A percentile compares a stretch with the other conserved stretches of the same genome.
These are phyloP conservation scores for Cyberlindnera americana DNA, from an alignment of 805 yeast genomes.

Conservation along the genomic window DNA sequence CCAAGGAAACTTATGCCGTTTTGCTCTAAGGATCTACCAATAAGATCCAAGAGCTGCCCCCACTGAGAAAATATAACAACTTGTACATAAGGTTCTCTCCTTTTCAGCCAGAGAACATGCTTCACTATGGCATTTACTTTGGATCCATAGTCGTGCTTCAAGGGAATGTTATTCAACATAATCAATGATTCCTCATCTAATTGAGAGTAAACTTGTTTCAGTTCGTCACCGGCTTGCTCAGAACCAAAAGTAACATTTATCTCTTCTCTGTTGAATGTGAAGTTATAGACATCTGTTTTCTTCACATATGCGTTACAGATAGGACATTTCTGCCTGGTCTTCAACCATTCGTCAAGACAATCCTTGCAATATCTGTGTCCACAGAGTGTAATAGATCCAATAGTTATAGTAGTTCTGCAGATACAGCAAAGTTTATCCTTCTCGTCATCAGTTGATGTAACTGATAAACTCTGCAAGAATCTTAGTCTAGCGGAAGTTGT, in stretches of 20 bases:
- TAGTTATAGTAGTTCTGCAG: conserved; percentile 64
- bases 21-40: conserved; percentile 61
- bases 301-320: conserved; percentile 62
- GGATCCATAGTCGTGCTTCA: conserved; percentile 65
- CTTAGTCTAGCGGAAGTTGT: conserved; percentile 32
- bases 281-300: conserved; percentile 57
- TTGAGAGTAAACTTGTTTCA: conserved; percentile 29
- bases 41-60: conserved; percentile 64
- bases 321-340: conserved; percentile 62
- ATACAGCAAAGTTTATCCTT: conserved; percentile 59
- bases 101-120: conserved; percentile 62
- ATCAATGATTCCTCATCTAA: conserved; percentile 39
- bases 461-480: conserved; percentile 36
- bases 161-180: conserved; percentile 41
- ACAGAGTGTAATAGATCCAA: conserved; percentile 83
- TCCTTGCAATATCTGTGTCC: conserved; percentile 89
- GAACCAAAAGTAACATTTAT: conserved; percentile 45
- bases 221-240: conserved; percentile 12
- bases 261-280: conserved; percentile 55
- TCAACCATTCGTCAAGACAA: conserved; percentile 76
- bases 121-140: conserved; percentile 81
- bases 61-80: conserved; percentile 89
- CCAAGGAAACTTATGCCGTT: conserved; percentile 58
- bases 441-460: conserved; percentile 18
- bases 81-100: conserved; percentile 51